Conservation (phyloP, 2,329 filamentous ascomycete genomes). For the Botrytis aclada region DNA sequence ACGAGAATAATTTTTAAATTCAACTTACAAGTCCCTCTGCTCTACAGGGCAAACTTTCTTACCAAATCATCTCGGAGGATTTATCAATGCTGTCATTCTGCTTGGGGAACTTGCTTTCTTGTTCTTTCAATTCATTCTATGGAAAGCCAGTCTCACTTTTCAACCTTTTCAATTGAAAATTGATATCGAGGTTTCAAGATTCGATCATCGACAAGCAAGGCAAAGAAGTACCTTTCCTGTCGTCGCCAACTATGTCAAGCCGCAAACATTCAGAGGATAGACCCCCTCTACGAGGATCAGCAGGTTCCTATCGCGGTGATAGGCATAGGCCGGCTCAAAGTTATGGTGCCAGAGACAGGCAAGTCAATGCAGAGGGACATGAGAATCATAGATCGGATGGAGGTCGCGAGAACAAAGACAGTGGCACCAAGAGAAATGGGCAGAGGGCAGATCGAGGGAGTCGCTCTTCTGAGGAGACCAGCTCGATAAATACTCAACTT, state of each 20-base stretch:
- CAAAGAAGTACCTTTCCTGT: neutral
- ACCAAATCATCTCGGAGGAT: neutral
- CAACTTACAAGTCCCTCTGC: neutral
- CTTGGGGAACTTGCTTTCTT: neutral
- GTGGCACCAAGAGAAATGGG: neutral
- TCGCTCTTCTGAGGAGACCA: neutral
- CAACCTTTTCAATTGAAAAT: neutral
- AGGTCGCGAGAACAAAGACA: neutral
- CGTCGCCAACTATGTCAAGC: constrained; percentile 2
- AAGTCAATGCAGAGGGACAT: neutral
- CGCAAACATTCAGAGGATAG: neutral
- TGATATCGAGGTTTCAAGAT: neutral
- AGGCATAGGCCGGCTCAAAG: neutral
- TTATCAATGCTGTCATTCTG: neutral
- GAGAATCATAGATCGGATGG: neutral
- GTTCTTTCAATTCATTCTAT: neutral
- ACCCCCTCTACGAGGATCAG: neutral
- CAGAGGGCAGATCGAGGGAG: neutral
- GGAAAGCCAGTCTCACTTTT: neutral
- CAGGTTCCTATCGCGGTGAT: neutral
- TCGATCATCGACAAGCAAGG: neutral
- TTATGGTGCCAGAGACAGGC: neutral
- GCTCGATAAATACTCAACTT: neutral
- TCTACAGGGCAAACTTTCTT: neutral
- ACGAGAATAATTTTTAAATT: neutral